A percentile compares a stretch with the other conserved stretches of the same genome.
These are phyloP conservation scores for Neospermospora avenae DNA, from an alignment of 2,329 filamentous ascomycete species.

Conservation along the genomic window DNA sequence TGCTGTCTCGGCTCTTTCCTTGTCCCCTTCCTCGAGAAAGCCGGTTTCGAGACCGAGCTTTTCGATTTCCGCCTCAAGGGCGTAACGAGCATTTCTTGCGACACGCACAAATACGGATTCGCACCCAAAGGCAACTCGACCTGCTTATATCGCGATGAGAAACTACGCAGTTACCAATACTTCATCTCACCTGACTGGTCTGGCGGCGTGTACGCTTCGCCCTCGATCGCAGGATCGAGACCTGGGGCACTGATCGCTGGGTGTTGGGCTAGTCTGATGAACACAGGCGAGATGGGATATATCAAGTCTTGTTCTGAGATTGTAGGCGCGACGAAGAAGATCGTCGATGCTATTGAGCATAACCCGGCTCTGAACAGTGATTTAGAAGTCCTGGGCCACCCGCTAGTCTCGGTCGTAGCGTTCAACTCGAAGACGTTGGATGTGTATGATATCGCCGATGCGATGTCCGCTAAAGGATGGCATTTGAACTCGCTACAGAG, in stretches of 20 bases:
- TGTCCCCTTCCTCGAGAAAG: conserved; percentile 84
- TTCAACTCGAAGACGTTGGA: conserved; percentile 83
- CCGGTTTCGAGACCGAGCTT: conserved; percentile 83
- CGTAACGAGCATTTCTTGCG: conserved; percentile 92
- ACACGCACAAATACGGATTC: conserved; percentile 99
- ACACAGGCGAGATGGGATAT: conserved; percentile 83
- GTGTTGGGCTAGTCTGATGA: conserved; percentile 92
- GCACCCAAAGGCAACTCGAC: conserved; percentile 97
- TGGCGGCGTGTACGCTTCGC: conserved; percentile 92
- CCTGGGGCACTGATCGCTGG: conserved; percentile 93
- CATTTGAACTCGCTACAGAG: conserved; percentile 92
- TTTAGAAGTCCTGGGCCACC: conserved; percentile 77
- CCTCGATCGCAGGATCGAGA: conserved; percentile 84
- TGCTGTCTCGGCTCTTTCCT: conserved; percentile 97
- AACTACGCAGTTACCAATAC: conserved; percentile 86
- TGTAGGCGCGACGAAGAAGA: conserved; percentile 79
- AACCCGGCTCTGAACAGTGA: conserved; percentile 67
- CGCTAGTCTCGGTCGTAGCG: conserved; percentile 85
- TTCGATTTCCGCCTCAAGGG: conserved; percentile 95
- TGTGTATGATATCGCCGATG: conserved; percentile 92
- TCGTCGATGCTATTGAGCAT: conserved; percentile 69
- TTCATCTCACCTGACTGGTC: conserved; percentile 95
- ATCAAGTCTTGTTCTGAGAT: conserved; percentile 83
- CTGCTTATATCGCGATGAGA: conserved; percentile 78
- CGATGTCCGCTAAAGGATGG: conserved; percentile 81